Base-by-base conservation (phyloP, 257 asterid species). In the Dorcoceras hygrometricum region DNA sequence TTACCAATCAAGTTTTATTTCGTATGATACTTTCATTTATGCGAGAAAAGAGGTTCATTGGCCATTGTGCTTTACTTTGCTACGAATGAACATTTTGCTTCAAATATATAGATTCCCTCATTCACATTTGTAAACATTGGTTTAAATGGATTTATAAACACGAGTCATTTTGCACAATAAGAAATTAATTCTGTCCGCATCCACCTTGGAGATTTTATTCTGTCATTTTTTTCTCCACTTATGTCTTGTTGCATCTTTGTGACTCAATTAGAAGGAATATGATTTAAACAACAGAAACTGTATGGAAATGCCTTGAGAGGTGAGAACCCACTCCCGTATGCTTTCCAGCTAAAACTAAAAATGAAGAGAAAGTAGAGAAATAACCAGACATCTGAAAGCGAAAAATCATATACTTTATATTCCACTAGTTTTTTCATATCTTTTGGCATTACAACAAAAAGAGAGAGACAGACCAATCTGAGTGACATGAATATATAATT, bases 41-140 rank as follows among this genome's bases (percentile, higher is more conserved):
- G n/a, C n/a, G n/a, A n/a, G n/a, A n/a, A n/a, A n/a, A n/a, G n/a
- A n/a, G n/a, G n/a, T n/a, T n/a, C n/a, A n/a, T n/a, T n/a, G n/a
- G n/a, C n/a, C n/a, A 36, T 36, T 43, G 16, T 19, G 65, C 28
- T n/a, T 60, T 31, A 11, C 65, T n/a, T 60, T 60, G 50, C 65
- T 8, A 31, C 16, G 6, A 26, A 59, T 59, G 12, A 27, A 6
- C 48, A 59, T 60, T 29, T 4, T 46, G 54, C 54, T 16, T 16
- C 54, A 12, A 11, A 46, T 18, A 46, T 46, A 43, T n/a, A n/a
- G n/a, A n/a, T n/a, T n/a, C n/a, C n/a, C n/a, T n/a, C n/a, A 14
- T 43, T 12, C 51, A 46, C 20, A 16, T 46, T 0, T 0, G 20
- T 46, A 16, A 46, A 46, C 20, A 46, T 46, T 4, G 16, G 16